A percentile compares a stretch with the other conserved stretches of the same genome.
phyloP scores from a whole-genome alignment of 441 rosid genomes.

The Bocquillonia castaneifolia region DNA sequence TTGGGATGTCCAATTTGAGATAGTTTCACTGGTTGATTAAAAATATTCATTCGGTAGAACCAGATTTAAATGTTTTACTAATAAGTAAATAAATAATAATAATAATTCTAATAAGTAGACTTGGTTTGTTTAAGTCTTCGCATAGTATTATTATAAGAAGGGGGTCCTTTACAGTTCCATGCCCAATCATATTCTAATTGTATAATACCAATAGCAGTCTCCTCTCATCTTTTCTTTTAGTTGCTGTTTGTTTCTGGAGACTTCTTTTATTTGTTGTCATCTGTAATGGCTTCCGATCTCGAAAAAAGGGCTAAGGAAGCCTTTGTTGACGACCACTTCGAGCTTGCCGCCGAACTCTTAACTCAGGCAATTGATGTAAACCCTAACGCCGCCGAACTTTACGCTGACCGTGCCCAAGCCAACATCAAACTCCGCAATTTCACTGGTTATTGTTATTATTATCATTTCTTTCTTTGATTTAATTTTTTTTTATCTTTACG shows the following conservation, averaged over 20 bases:
- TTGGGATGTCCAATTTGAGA: too few relatives aligned
- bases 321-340: constrained; percentile 83
- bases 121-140: too few relatives aligned
- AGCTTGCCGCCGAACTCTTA: constrained; percentile 68
- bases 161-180: too few relatives aligned
- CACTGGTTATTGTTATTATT: constrained; percentile 50
- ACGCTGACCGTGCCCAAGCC: constrained; percentile 92
- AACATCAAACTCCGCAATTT: constrained; percentile 59
- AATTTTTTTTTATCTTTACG: neutral
- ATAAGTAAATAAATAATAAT: too few relatives aligned
- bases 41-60: too few relatives aligned
- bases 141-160: too few relatives aligned
- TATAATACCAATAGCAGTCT: neutral
- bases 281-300: constrained; percentile 70
- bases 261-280: neutral
- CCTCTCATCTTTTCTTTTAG: neutral
- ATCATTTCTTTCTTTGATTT: neutral
- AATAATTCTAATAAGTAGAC: too few relatives aligned
- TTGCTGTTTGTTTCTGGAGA: too few relatives aligned
- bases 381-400: constrained; percentile 67
- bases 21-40: too few relatives aligned
- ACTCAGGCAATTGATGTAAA: constrained; percentile 60
- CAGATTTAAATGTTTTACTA: too few relatives aligned
- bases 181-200: too few relatives aligned
- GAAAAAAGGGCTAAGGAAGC: constrained; percentile 72